phyloP scores from a whole-genome alignment of 345 rosid species.

The Hypericum perforatum region DNA sequence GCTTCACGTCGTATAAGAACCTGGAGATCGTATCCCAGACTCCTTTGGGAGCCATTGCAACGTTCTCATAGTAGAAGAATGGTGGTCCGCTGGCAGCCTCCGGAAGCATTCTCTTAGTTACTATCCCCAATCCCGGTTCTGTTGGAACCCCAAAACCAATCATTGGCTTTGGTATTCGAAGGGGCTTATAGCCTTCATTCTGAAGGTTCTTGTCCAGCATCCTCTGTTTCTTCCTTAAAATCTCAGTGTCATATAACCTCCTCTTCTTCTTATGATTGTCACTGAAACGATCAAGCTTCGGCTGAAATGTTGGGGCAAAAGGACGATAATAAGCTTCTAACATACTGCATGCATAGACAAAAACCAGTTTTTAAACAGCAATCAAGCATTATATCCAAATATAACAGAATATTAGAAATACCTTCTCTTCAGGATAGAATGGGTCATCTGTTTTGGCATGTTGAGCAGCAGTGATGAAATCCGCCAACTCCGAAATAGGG shows the following conservation, averaged over 20 bases:
- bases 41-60: conserved; percentile 85
- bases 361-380: neutral
- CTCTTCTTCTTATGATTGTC: conserved; percentile 44
- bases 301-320: conserved; percentile 19
- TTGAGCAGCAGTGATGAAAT: conserved; percentile 77
- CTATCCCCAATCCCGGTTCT: conserved; percentile 14
- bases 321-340: neutral
- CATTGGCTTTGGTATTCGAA: conserved; percentile 83
- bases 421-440: conserved; percentile 45
- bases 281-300: conserved; percentile 21
- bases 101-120: conserved; percentile 41
- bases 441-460: conserved; percentile 54
- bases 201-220: conserved; percentile 16
- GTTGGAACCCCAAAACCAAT: conserved; percentile 74
- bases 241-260: conserved; percentile 20
- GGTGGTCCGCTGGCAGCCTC: conserved; percentile 62
- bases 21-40: conserved; percentile 85
- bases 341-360: neutral
- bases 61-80: conserved; percentile 82
- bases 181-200: conserved; percentile 32
- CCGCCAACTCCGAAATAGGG: conserved; percentile 50
- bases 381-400: neutral
- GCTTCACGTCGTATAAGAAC: conserved; percentile 52
- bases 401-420: conserved; percentile 9
- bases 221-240: conserved; percentile 23